Evolutionary conservation across 805 yeast species (phyloP).

Genomic region (Lachancea nothofagi): DNA sequence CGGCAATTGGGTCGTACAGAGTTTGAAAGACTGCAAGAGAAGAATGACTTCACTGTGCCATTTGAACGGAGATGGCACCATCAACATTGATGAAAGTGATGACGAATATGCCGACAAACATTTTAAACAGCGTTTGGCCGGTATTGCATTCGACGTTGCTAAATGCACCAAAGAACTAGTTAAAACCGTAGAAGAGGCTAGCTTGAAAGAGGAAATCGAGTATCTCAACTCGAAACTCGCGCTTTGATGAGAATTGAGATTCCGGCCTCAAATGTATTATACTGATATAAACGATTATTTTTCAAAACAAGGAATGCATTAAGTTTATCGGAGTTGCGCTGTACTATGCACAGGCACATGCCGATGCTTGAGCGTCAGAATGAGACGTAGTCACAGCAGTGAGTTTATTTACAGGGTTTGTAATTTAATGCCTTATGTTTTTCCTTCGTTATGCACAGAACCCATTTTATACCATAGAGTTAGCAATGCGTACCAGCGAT

Average conservation of each 20-base stretch:
- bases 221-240: conserved; percentile 62
- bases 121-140: conserved; percentile 90
- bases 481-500: conserved; percentile 16
- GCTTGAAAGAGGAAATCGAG: conserved; percentile 78
- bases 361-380: too few relatives aligned
- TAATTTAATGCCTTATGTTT: background rate
- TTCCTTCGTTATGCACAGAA: conserved; percentile 1
- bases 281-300: too few relatives aligned
- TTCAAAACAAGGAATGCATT: too few relatives aligned
- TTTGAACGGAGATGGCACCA: conserved; percentile 29
- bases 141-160: conserved; percentile 93
- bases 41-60: conserved; percentile 72
- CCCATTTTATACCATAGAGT: background rate
- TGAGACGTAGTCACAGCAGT: background rate
- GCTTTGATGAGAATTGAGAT: conserved; percentile 4
- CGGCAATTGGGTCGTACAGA: conserved; percentile 85
- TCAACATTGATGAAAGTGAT: conserved; percentile 38
- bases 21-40: conserved; percentile 75
- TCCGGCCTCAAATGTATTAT: background rate
- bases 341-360: too few relatives aligned
- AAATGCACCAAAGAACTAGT: conserved; percentile 94
- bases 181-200: conserved; percentile 92
- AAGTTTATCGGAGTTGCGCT: too few relatives aligned
- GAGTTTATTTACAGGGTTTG: background rate
- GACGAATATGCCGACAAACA: conserved; percentile 76